Conservation (phyloP, 768 basidiomycete genomes). For the Leccinum fibrillosum region DNA sequence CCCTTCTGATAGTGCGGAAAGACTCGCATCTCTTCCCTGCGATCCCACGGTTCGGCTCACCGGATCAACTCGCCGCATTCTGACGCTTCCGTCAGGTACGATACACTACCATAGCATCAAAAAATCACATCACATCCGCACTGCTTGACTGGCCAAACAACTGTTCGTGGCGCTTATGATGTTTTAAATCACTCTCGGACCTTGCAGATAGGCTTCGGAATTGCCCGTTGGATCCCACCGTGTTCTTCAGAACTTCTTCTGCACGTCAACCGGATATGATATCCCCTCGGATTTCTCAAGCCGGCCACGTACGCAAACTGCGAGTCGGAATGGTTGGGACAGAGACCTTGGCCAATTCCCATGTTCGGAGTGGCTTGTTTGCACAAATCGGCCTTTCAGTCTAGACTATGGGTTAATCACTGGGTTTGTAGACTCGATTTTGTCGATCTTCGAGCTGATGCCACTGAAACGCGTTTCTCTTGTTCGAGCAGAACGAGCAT, state of each 20-base stretch:
- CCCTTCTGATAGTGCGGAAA: neutral
- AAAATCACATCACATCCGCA: neutral
- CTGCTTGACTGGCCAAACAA: neutral
- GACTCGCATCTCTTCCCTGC: neutral
- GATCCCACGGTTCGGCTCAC: neutral
- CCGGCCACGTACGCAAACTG: neutral
- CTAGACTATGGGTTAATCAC: neutral
- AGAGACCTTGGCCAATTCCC: neutral
- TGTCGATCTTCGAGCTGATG: neutral
- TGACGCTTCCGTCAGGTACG: neutral
- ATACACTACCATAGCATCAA: neutral
- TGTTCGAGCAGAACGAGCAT: neutral
- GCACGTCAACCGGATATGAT: neutral
- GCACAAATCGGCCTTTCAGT: neutral
- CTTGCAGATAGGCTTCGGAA: neutral
- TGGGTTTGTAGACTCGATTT: neutral
- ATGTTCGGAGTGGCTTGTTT: neutral
- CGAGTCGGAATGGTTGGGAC: neutral
- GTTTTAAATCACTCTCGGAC: neutral
- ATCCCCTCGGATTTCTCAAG: constrained; percentile 25
- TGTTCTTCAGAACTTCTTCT: neutral
- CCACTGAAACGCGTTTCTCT: constrained; percentile 5
- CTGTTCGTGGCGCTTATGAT: neutral
- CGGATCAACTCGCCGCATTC: neutral
- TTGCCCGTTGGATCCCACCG: neutral